Percentiles rank a stretch among this genome's conserved stretches.
These are phyloP conservation scores for Tricholoma terreum DNA, from an alignment of 768 basidiomycete genomes.

Conservation along the genomic window DNA sequence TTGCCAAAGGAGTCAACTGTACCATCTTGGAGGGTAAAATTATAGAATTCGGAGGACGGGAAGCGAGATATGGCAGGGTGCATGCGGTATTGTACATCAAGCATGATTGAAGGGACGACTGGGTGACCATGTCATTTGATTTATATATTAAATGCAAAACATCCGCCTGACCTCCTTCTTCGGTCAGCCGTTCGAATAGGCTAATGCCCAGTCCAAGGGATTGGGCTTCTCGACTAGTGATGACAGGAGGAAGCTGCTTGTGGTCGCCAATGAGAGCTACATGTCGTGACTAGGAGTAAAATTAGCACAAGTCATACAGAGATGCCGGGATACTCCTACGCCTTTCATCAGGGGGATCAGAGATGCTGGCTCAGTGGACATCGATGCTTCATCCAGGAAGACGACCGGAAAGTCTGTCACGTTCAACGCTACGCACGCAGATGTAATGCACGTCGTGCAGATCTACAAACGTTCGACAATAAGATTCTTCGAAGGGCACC, in stretches of 20 bases:
- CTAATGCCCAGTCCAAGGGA: slow-evolving; percentile 71
- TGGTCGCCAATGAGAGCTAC: slow-evolving; percentile 94
- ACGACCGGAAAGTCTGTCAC: slow-evolving; percentile 89
- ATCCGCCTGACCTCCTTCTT: slow-evolving; percentile 66
- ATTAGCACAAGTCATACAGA: slow-evolving; percentile 5
- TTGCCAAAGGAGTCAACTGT: slow-evolving; percentile 58
- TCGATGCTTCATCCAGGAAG: slow-evolving; percentile 92
- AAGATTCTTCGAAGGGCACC: neutral
- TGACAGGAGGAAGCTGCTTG: slow-evolving; percentile 90
- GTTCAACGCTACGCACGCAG: slow-evolving; percentile 61
- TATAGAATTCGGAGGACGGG: slow-evolving; percentile 83
- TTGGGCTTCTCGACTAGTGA: slow-evolving; percentile 73
- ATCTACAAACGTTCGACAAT: slow-evolving; percentile 41
- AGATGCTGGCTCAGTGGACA: slow-evolving; percentile 93
- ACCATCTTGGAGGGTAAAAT: slow-evolving; percentile 65
- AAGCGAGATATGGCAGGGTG: slow-evolving; percentile 87
- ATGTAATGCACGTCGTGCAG: slow-evolving; percentile 85
- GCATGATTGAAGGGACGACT: slow-evolving; percentile 89
- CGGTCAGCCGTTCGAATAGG: slow-evolving; percentile 87
- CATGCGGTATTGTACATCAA: slow-evolving; percentile 96
- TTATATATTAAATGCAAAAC: slow-evolving; percentile 2
- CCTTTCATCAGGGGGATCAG: slow-evolving; percentile 94
- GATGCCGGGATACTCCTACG: slow-evolving; percentile 45
- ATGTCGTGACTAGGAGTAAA: slow-evolving; percentile 60
- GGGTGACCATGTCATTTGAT: slow-evolving; percentile 1